A percentile compares a stretch with the other conserved stretches of the same genome.
Evolutionary conservation across 345 rosid genomes (phyloP).

Genomic region (Salix caprea): DNA sequence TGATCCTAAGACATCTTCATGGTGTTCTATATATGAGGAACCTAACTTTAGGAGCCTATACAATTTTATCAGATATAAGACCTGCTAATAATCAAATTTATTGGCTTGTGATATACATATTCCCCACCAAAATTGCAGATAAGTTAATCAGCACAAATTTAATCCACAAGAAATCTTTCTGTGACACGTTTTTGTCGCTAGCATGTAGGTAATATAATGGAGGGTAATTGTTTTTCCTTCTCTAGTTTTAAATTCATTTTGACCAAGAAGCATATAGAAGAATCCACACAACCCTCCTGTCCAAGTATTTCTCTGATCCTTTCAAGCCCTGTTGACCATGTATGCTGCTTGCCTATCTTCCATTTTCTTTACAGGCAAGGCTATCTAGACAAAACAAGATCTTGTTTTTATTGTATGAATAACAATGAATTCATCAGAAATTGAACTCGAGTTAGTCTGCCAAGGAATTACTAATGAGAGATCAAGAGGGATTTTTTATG

Average conservation of each 20-base stretch:
- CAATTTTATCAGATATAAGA: not conserved
- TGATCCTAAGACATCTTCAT: too few species aligned
- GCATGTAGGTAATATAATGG: not conserved
- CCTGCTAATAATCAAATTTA: not conserved
- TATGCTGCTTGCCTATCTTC: not conserved
- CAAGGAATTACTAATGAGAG: not conserved
- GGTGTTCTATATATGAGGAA: too few species aligned
- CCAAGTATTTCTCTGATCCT: not conserved
- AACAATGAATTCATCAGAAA: not conserved
- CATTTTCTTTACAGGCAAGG: not conserved
- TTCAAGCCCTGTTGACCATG: not conserved
- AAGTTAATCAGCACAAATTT: not conserved
- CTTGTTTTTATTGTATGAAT: too few species aligned
- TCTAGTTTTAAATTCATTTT: not conserved
- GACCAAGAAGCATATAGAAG: not conserved
- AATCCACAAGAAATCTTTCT: not conserved
- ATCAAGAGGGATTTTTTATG: slow-evolving; percentile 4
- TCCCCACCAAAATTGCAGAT: not conserved
- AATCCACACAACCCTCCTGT: slow-evolving; percentile 15
- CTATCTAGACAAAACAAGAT: not conserved
- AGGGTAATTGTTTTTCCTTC: not conserved
- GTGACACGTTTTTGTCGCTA: not conserved
- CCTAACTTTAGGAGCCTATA: too few species aligned
- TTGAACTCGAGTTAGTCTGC: not conserved
- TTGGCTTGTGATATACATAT: not conserved